Conservation (phyloP, 2,329 filamentous ascomycete genomes). For the Fonsecaea nubica region DNA sequence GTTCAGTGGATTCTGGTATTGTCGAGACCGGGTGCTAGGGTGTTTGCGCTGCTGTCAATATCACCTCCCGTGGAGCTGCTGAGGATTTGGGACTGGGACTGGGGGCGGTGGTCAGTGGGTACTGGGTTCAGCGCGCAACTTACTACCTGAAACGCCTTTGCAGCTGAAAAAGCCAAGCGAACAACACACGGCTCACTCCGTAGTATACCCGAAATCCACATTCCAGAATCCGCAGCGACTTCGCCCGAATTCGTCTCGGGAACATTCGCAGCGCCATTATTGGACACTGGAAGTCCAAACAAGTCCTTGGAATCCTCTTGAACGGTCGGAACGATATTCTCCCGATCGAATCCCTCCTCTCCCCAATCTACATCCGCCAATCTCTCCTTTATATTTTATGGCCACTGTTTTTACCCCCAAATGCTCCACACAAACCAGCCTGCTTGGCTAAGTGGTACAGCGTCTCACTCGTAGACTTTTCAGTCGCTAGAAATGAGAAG, state of each 20-base stretch:
- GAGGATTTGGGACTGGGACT: background rate
- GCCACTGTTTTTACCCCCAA: too few relatives aligned
- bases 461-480: conserved; percentile 7
- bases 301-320: background rate
- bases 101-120: too few relatives aligned
- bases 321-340: too few relatives aligned
- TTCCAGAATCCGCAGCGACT: background rate
- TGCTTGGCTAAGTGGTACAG: conserved; percentile 10
- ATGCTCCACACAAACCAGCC: background rate
- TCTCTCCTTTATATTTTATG: conserved; percentile 14
- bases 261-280: background rate
- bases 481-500: conserved; percentile 33
- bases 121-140: conserved; percentile 3
- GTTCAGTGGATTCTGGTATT: background rate
- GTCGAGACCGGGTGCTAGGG: background rate
- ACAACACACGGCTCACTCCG: background rate
- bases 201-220: background rate
- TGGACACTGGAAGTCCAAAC: background rate
- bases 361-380: background rate
- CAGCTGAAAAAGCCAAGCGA: conserved; percentile 3
- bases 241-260: background rate
- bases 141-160: conserved; percentile 9
- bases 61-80: background rate
- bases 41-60: background rate
- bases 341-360: too few relatives aligned